phyloP scores from a whole-genome alignment of 2,329 filamentous ascomycete species.

The Aspergillus neoniger region DNA sequence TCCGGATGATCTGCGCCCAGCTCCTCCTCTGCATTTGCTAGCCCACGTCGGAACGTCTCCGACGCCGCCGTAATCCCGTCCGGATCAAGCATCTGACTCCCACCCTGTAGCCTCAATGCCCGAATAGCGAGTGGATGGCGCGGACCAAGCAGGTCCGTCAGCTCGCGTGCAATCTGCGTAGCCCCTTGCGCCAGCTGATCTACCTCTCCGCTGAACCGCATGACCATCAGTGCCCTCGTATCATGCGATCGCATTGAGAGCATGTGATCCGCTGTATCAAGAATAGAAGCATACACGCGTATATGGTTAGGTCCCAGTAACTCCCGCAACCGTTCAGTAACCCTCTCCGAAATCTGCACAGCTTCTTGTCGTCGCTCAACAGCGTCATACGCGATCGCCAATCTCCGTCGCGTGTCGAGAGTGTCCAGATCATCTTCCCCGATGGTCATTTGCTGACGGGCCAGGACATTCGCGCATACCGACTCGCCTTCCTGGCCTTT shows the following conservation, averaged over 20 bases:
- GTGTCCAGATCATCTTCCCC: conserved; percentile 36
- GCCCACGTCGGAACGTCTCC: conserved; percentile 33
- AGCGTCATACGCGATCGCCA: conserved; percentile 26
- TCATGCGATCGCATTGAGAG: conserved; percentile 23
- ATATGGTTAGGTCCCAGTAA: conserved; percentile 33
- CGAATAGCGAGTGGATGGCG: conserved; percentile 29
- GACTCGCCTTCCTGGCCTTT: conserved; percentile 33
- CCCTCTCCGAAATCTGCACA: conserved; percentile 24
- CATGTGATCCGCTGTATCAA: conserved; percentile 29
- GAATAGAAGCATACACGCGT: conserved; percentile 20
- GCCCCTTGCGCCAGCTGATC: conserved; percentile 23
- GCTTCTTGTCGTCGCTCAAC: conserved; percentile 28
- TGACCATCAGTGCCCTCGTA: conserved; percentile 1
- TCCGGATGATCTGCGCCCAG: conserved; percentile 29
- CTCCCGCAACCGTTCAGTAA: conserved; percentile 23
- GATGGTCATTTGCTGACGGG: conserved; percentile 35
- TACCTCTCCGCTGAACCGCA: conserved; percentile 18
- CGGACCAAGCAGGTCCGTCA: conserved; percentile 23
- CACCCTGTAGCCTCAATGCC: conserved; percentile 26
- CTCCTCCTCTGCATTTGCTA: conserved; percentile 30
- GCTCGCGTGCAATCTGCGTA: conserved; percentile 22
- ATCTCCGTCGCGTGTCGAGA: conserved; percentile 31
- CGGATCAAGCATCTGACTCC: conserved; percentile 20
- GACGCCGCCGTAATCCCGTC: conserved; percentile 25
- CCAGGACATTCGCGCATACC: conserved; percentile 33